Base-by-base conservation (phyloP, 78 protist species). In the Emiliania huxleyi region DNA sequence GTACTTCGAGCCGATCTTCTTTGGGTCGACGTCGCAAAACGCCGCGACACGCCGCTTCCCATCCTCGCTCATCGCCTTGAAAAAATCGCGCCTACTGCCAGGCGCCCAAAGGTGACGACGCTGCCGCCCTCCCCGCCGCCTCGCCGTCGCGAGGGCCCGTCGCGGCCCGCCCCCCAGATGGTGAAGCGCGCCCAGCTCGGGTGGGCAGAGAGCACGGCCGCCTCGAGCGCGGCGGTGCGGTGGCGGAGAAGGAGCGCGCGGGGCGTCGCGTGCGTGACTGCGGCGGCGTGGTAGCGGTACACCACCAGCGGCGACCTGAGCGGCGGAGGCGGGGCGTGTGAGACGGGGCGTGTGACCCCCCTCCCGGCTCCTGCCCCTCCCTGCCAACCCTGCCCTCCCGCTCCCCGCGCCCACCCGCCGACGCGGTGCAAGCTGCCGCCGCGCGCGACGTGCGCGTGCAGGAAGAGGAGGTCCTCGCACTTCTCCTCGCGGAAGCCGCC, bases 101-200 rank as follows among this genome's bases (percentile, higher is more conserved):
- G n/a, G n/a, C n/a, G n/a, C n/a, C n/a, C n/a, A n/a, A n/a, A n/a
- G n/a, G n/a, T n/a, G n/a, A n/a, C n/a, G n/a, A n/a, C n/a, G n/a
- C n/a, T n/a, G n/a, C n/a, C n/a, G n/a, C n/a, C n/a, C n/a, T n/a
- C n/a, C n/a, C n/a, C n/a, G n/a, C n/a, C n/a, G n/a, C n/a, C n/a
- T n/a, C n/a, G n/a, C n/a, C n/a, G n/a, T n/a, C n/a, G n/a, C n/a
- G n/a, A n/a, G n/a, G n/a, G n/a, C 26, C 90, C 90, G 45, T 85
- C 90, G n/a, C 44, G 38, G 26, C 90, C 90, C 5, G 90, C 90
- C 71, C 69, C 69, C 90, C 90, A 85, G 33, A 85, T 35, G n/a
- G 90, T n/a, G 71, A 85, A 85, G 56, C 71, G 23, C 19, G 62
- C 1, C 45, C 62, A 33, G 42, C 62, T 0, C 44, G 44, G 44